These are phyloP conservation scores for Fomitopsis pulvina DNA, from an alignment of 768 basidiomycete genomes.

Conservation along the genomic window DNA sequence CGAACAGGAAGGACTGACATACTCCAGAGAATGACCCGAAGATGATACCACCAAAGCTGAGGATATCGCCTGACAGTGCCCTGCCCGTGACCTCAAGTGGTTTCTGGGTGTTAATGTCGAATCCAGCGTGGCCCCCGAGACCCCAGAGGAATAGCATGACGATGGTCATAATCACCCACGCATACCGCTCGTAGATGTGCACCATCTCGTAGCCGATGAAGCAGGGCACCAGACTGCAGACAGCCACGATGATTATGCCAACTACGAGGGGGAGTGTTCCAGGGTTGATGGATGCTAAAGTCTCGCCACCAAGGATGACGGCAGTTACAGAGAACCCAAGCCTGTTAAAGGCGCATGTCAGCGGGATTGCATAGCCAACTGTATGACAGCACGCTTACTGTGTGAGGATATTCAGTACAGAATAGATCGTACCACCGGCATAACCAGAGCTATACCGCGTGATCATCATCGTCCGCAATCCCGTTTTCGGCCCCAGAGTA, in stretches of 20 bases:
- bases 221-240: slow-evolving; percentile 38
- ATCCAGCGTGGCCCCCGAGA: slow-evolving; percentile 40
- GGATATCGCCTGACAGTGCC: slow-evolving; percentile 38
- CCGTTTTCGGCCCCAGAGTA: slow-evolving; percentile 45
- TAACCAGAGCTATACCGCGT: slow-evolving; percentile 43
- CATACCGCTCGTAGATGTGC: slow-evolving; percentile 47
- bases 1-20: not conserved
- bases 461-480: slow-evolving; percentile 49
- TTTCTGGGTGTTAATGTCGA: slow-evolving; percentile 37
- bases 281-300: slow-evolving; percentile 38
- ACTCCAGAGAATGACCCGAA: slow-evolving; percentile 43
- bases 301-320: slow-evolving; percentile 51
- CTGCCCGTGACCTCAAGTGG: slow-evolving; percentile 36
- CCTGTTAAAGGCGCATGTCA: slow-evolving; percentile 19
- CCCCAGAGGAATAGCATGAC: slow-evolving; percentile 48
- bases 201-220: slow-evolving; percentile 41
- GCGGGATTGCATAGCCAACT: not conserved
- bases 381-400: slow-evolving; percentile 14
- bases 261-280: slow-evolving; percentile 38
- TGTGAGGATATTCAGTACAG: slow-evolving; percentile 47
- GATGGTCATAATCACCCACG: slow-evolving; percentile 42
- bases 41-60: slow-evolving; percentile 46
- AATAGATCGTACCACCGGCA: slow-evolving; percentile 41
- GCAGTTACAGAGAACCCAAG: slow-evolving; percentile 42
- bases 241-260: slow-evolving; percentile 40